Evolutionary conservation across 176 grass and related monocot genomes (phyloP).

Genomic region (Oryza glaberrima): DNA sequence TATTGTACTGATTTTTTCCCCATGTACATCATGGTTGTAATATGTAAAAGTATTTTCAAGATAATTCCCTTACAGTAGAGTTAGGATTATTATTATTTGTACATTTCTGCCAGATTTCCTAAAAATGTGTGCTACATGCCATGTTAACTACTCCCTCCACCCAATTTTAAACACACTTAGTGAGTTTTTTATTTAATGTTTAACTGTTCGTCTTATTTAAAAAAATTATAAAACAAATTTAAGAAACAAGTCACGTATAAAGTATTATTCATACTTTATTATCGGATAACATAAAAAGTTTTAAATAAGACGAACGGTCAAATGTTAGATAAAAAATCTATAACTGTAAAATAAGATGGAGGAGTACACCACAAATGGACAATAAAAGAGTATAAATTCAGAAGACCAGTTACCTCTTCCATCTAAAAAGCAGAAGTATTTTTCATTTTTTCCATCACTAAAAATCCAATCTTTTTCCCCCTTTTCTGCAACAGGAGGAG

Average conservation of each 20-base stretch:
- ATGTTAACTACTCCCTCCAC: background rate
- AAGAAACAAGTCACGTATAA: no score
- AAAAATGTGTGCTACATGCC: background rate
- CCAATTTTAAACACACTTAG: no score
- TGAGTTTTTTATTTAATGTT: no score
- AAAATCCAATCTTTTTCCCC: background rate
- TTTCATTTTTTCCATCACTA: background rate
- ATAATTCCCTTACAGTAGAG: background rate
- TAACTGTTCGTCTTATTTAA: no score
- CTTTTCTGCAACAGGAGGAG: background rate
- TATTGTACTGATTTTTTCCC: background rate
- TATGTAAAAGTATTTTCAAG: background rate
- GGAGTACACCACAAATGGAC: slow-evolving; percentile 23
- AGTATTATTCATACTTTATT: no score
- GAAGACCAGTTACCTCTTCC: slow-evolving; percentile 4
- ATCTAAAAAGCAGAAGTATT: background rate
- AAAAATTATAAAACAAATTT: no score
- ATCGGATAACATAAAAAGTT: no score
- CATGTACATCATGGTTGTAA: background rate
- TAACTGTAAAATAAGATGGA: no score
- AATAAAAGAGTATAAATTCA: slow-evolving; percentile 16
- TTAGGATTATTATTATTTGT: background rate
- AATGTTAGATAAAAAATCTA: no score
- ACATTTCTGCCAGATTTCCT: background rate
- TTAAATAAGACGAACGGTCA: no score